Conservation (phyloP, 2,329 filamentous ascomycete species). For the Chrysoporthe austroafricana region DNA sequence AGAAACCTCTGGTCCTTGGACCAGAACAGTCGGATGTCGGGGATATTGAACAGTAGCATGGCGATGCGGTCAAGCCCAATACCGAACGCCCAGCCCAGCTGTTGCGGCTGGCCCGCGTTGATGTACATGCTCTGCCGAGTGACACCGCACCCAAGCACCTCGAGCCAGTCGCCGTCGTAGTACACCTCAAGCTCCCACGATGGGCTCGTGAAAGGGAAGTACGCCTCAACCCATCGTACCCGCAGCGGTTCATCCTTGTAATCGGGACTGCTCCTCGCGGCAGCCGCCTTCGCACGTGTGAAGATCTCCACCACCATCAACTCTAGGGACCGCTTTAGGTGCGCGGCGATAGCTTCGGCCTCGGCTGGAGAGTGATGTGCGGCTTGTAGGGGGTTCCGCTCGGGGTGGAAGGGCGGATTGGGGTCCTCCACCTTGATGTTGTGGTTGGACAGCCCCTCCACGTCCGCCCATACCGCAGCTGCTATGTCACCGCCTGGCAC, state of each 20-base stretch:
- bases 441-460: constrained; percentile 74
- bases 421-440: constrained; percentile 79
- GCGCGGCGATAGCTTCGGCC: constrained; percentile 78
- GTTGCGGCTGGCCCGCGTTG: constrained; percentile 73
- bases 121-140: constrained; percentile 81
- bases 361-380: constrained; percentile 74
- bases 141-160: constrained; percentile 91
- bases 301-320: constrained; percentile 90
- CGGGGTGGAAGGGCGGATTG: constrained; percentile 75
- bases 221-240: constrained; percentile 94
- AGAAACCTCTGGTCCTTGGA: constrained; percentile 83
- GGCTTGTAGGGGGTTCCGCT: constrained; percentile 81
- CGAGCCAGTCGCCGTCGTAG: constrained; percentile 94
- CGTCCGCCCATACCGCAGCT: constrained; percentile 69
- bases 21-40: constrained; percentile 97
- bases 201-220: constrained; percentile 95
- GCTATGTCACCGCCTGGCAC: constrained; percentile 63
- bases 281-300: constrained; percentile 71
- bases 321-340: constrained; percentile 89
- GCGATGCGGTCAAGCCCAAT: constrained; percentile 92
- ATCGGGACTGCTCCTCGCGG: constrained; percentile 53
- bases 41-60: constrained; percentile 95
- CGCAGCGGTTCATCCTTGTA: constrained; percentile 72
- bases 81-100: constrained; percentile 94
- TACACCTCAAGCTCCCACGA: constrained; percentile 96